phyloP scores from a whole-genome alignment of 441 rosid species.

The Aquilaria agallochum region DNA sequence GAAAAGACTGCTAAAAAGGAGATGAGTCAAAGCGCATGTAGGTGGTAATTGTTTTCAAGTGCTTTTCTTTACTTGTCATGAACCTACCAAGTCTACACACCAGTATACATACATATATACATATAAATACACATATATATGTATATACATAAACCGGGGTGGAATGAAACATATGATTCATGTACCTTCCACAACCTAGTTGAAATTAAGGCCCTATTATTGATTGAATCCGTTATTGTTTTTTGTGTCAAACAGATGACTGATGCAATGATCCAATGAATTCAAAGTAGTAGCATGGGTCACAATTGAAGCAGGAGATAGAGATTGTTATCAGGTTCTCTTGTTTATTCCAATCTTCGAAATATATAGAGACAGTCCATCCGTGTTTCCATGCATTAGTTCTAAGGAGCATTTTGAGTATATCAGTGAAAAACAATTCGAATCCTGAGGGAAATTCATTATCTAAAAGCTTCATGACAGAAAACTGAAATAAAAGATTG shows the following conservation, averaged over 20 bases:
- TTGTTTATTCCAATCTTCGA: conserved; percentile 6
- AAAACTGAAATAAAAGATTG: too few species aligned
- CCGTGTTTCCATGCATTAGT: neutral
- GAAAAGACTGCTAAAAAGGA: conserved; percentile 71
- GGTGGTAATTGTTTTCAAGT: conserved; percentile 28
- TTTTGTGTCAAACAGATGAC: conserved; percentile 59
- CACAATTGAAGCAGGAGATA: conserved; percentile 89
- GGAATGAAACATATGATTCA: neutral
- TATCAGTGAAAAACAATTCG: too few species aligned
- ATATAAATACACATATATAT: too few species aligned
- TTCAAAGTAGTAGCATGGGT: conserved; percentile 68
- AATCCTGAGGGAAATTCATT: too few species aligned
- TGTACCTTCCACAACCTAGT: neutral
- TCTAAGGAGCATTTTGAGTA: neutral
- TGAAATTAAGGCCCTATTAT: neutral
- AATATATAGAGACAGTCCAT: neutral
- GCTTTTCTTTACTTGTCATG: neutral
- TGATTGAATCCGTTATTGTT: conserved; percentile 14
- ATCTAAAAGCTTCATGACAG: too few species aligned
- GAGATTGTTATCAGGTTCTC: conserved; percentile 83
- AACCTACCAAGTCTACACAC: too few species aligned
- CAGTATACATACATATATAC: too few species aligned
- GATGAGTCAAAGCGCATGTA: conserved; percentile 65
- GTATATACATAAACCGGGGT: too few species aligned
- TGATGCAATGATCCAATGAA: conserved; percentile 79